Evolutionary conservation across 2,329 filamentous ascomycete species (phyloP), one percentile per base, ranked within the genome.

Genomic region (Drechslera avenae): DNA sequence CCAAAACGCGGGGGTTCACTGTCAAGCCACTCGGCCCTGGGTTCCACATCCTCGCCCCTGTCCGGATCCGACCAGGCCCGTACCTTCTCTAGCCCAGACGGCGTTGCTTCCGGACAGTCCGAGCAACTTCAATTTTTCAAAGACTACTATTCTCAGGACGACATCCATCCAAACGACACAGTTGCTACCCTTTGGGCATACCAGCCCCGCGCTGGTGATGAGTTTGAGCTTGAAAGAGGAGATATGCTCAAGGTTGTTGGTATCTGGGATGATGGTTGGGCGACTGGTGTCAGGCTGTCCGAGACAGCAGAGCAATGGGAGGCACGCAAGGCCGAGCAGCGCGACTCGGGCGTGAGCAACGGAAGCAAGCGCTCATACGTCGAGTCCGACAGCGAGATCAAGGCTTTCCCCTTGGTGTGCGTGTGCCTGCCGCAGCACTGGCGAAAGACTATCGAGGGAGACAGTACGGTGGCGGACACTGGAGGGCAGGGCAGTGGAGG

Each of bases 231-330:
- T 31, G 94, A 97, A 66, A 86, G 94, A 51, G 94, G 94, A 46
- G 94, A 99, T 70, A 97, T 99, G 92, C 83, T 99, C 67, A 97
- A 97, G 77, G 87, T 99, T 12, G 88, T 97, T 26, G 94, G 94
- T 56, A 99, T 99, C 61, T 99, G 94, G 94, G 94, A 99, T 67
- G 94, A 99, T 72, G 94, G 94, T 39, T 99, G 94, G 94, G 94
- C 94, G 9, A 99, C 94, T 1, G 94, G 94, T 64, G 83, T 97
- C 47, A 82, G 95, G 69, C 78, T 96, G 48, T 82, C 87, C 46
- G 90, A 96, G 64, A 83, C 85, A 47, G 91, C 91, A 2, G 93
- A 97, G 54, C 90, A 97, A 58, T 97, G 91, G 86, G 90, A 96
- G 63, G 82, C 83, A 35, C 83, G 87, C 57, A 84, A 85, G 64